Percentiles rank a stretch among this genome's conserved stretches.
These are phyloP conservation scores for Pulveroboletus sp. DNA, from an alignment of 768 basidiomycete species.

Conservation along the genomic window DNA sequence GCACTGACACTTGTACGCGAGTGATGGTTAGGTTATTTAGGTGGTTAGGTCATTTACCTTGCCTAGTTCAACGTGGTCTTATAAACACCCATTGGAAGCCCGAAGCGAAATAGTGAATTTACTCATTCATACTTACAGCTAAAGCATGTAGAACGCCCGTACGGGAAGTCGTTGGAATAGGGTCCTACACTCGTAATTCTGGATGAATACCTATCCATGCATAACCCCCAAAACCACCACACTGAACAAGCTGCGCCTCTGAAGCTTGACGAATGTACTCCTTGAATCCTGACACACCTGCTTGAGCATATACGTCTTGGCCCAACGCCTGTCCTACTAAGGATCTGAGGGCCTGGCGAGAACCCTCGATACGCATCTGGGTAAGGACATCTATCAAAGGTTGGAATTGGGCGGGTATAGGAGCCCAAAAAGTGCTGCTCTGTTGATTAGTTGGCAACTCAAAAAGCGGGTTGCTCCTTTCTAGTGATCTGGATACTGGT, in stretches of 20 bases:
- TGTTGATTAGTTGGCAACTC: neutral
- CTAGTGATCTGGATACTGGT: neutral
- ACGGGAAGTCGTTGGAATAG: slow-evolving; percentile 2
- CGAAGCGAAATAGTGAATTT: slow-evolving; percentile 3
- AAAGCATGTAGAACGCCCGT: slow-evolving; percentile 9
- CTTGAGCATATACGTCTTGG: slow-evolving; percentile 33
- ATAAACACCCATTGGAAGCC: neutral
- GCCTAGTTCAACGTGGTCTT: neutral
- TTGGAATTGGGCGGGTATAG: slow-evolving; percentile 17
- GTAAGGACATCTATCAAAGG: slow-evolving; percentile 34
- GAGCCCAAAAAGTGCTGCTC: neutral
- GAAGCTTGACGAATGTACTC: slow-evolving; percentile 39
- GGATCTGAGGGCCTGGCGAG: slow-evolving; percentile 34
- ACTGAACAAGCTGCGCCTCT: slow-evolving; percentile 35
- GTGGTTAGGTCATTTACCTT: slow-evolving; percentile 4
- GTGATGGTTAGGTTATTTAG: no score
- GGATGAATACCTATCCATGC: slow-evolving; percentile 36
- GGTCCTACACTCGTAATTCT: slow-evolving; percentile 14
- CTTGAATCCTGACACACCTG: slow-evolving; percentile 38
- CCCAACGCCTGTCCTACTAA: slow-evolving; percentile 32
- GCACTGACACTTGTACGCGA: neutral
- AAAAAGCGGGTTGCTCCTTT: neutral
- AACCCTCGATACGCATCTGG: slow-evolving; percentile 30
- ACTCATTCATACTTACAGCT: slow-evolving; percentile 14
- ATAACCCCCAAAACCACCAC: slow-evolving; percentile 35